Percentiles rank a stretch among this genome's conserved stretches.
These are phyloP conservation scores for Amaranthus palmeri DNA, from an alignment of 148 eudicot genomes.

Conservation along the genomic window DNA sequence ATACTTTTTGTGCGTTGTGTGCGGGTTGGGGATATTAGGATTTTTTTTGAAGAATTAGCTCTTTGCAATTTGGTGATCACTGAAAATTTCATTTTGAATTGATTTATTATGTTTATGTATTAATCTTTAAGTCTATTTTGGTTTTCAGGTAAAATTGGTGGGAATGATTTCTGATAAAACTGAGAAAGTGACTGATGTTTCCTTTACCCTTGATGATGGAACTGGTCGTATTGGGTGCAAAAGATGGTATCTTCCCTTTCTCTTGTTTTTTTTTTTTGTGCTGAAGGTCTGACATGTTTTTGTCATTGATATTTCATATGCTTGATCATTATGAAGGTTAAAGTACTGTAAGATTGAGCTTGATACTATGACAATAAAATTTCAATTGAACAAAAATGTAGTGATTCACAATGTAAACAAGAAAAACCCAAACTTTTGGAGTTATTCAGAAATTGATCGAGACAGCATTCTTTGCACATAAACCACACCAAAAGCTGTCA, in stretches of 20 bases:
- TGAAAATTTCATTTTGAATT: neutral
- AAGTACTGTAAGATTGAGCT: neutral
- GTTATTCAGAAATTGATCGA: too few relatives aligned
- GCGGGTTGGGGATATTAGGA: too few relatives aligned
- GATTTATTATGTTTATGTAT: neutral
- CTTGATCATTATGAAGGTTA: neutral
- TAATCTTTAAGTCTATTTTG: too few relatives aligned
- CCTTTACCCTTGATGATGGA: conserved; percentile 56
- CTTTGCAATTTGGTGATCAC: too few relatives aligned
- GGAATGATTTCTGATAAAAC: conserved; percentile 45
- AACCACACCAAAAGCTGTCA: too few relatives aligned
- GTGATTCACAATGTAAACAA: too few relatives aligned
- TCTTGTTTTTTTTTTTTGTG: neutral
- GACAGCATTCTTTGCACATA: too few relatives aligned
- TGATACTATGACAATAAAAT: neutral
- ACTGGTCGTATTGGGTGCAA: conserved; percentile 56
- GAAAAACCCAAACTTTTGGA: too few relatives aligned
- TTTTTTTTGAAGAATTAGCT: too few relatives aligned
- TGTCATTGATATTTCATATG: neutral
- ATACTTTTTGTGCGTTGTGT: too few relatives aligned
- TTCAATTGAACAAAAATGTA: too few relatives aligned
- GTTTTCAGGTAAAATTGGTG: conserved; percentile 47
- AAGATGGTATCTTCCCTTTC: conserved; percentile 40
- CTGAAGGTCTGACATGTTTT: neutral
- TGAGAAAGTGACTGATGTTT: conserved; percentile 49